phyloP scores from a whole-genome alignment of 106 monocot genomes.

The Acorus calamus region DNA sequence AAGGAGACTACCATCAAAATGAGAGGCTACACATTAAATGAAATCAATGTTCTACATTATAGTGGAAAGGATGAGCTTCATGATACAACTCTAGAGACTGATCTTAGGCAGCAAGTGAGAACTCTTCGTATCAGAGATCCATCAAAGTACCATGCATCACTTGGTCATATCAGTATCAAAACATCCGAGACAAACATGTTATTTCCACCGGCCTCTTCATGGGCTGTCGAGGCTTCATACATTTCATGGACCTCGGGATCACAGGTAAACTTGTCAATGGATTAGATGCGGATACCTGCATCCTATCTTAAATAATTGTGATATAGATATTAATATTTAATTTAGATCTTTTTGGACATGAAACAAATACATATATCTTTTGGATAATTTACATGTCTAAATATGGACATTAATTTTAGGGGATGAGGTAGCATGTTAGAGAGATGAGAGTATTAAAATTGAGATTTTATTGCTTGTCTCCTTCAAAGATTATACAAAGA shows the following conservation, averaged over 20 bases:
- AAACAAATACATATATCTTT: too few species aligned
- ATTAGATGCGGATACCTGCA: too few species aligned
- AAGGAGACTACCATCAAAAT: slow-evolving; percentile 30
- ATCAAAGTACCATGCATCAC: slow-evolving; percentile 37
- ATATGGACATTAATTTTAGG: too few species aligned
- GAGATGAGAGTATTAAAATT: too few species aligned
- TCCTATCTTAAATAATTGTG: too few species aligned
- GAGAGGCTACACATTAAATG: slow-evolving; percentile 32
- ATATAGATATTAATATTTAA: too few species aligned
- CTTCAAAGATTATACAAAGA: too few species aligned
- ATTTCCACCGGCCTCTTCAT: slow-evolving; percentile 45
- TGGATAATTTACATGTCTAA: too few species aligned
- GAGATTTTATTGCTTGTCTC: too few species aligned
- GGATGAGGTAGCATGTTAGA: too few species aligned
- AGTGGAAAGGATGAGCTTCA: slow-evolving; percentile 10
- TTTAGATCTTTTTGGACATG: too few species aligned
- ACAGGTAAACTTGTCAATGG: not conserved
- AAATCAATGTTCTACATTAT: slow-evolving; percentile 32
- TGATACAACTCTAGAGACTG: not conserved
- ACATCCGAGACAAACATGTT: slow-evolving; percentile 5
- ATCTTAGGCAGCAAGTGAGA: not conserved
- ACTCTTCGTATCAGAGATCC: not conserved
- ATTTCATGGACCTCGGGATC: slow-evolving; percentile 25
- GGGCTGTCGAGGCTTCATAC: slow-evolving; percentile 24
- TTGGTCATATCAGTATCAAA: slow-evolving; percentile 55